Percentiles rank a stretch among this genome's conserved stretches.
Conservation (phyloP, 441 rosid species). For the Breynia disticha region DNA sequence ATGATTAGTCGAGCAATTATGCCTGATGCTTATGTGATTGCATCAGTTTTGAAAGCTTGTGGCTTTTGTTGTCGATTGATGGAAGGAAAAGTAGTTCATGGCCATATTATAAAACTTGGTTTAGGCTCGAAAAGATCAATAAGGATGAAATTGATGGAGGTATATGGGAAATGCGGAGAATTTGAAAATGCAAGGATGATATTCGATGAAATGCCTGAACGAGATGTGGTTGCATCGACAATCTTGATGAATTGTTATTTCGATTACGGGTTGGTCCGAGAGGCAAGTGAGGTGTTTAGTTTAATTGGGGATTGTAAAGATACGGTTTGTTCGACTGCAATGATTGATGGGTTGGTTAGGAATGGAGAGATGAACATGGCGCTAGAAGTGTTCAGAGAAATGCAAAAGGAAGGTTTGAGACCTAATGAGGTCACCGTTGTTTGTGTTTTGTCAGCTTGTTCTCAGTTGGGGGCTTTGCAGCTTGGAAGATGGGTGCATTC, state of each 20-base stretch:
- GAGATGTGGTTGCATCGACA: conserved; percentile 46
- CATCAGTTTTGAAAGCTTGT: conserved; percentile 50
- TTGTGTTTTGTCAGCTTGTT: conserved; percentile 63
- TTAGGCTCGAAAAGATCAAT: conserved; percentile 32
- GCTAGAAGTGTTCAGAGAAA: conserved; percentile 46
- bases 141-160: conserved; percentile 33
- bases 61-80: conserved; percentile 10
- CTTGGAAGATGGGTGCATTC: conserved; percentile 47
- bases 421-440: conserved; percentile 65
- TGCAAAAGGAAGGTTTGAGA: conserved; percentile 34
- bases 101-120: conserved; percentile 47
- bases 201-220: conserved; percentile 47
- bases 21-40: conserved; percentile 41
- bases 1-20: conserved; percentile 30
- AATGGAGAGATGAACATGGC: conserved; percentile 49
- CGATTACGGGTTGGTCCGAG: conserved; percentile 27
- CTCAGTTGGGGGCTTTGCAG: conserved; percentile 51
- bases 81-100: conserved; percentile 40
- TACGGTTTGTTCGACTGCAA: conserved; percentile 64
- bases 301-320: conserved; percentile 32
- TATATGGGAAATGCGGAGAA: conserved; percentile 34
- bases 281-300: conserved; percentile 32
- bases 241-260: conserved; percentile 37
- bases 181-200: conserved; percentile 27
- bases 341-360: conserved; percentile 69